Conservation (phyloP, 192 early-diverging fungal genomes). For the Pilaira anomala region DNA sequence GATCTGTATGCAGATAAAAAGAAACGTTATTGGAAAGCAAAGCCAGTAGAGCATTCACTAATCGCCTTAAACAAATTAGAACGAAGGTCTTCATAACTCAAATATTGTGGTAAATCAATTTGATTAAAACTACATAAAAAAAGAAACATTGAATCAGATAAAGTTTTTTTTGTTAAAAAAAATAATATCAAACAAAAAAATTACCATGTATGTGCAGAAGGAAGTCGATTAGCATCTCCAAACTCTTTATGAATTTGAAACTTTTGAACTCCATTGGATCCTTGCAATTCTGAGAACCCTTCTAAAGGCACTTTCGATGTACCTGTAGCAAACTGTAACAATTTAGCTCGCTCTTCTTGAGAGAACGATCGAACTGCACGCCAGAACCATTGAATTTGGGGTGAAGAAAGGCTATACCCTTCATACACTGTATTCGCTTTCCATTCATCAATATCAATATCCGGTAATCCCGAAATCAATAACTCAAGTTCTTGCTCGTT, state of each 20-base stretch:
- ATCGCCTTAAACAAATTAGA: conserved; percentile 83
- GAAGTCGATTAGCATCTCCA: conserved; percentile 74
- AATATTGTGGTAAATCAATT: conserved; percentile 91
- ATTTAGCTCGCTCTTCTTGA: conserved; percentile 95
- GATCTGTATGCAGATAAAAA: no score
- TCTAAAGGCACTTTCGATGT: conserved; percentile 96
- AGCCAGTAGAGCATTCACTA: conserved; percentile 87
- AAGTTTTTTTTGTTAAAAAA: neutral
- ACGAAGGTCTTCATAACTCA: conserved; percentile 84
- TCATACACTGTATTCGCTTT: conserved; percentile 97
- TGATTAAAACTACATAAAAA: conserved; percentile 83
- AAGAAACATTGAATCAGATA: neutral
- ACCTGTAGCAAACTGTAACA: conserved; percentile 96
- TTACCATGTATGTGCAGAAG: conserved; percentile 96
- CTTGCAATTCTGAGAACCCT: conserved; percentile 90
- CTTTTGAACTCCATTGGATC: conserved; percentile 93
- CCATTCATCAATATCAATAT: conserved; percentile 99
- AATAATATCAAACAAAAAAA: no score
- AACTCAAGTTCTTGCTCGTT: conserved; percentile 99
- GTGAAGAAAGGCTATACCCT: conserved; percentile 79
- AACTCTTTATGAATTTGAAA: conserved; percentile 99
- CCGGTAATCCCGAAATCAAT: conserved; percentile 95
- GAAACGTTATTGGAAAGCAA: conserved; percentile 53
- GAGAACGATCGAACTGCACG: conserved; percentile 91
- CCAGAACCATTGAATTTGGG: conserved; percentile 99